Evolutionary conservation across 371 early-diverging fungal species (phyloP), one percentile per base, ranked within the genome.

Genomic region (Mortierella sp.): DNA sequence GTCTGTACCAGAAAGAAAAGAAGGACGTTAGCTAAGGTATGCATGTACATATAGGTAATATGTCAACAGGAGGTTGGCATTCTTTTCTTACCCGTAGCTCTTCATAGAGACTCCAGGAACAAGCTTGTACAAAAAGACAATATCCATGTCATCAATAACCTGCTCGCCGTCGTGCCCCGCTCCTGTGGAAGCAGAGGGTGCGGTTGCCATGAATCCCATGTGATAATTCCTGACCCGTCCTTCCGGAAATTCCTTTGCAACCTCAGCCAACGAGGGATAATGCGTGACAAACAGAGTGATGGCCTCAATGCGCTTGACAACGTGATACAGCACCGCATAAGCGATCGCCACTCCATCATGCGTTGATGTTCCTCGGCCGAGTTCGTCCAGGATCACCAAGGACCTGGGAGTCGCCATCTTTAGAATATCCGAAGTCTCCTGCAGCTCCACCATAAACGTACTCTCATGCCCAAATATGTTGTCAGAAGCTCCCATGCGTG

Each of bases 391-490:
- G 53, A 99, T 95, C 21, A 97, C 92, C 39, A 99, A 81, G 17
- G 96, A 95, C 11, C 83, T 76, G 4, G 80, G 44, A 0, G 95
- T 94, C 5, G 97, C 96, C 64, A 90, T 84, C 37, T 85, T 84
- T 32, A 97, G 81, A 39, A 99, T 98, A n/a, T 89, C 86, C 0
- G 97, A 94, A 0, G 97, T 94, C 79, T 99, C 99, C 21, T 84
- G 81, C 97, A 99, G 96, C 81, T 99, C 99, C 6, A 97, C 93
- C 96, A 99, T 97, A 79, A 99, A 99, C 0, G 99, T 99, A 8
- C 97, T 96, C 61, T 95, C 92, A 34, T 96, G 90, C 24, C 87
- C 87, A 44, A 80, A 78, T 41, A 84, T 69, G 50, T 92, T 91
- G 64, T 94, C 94, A 12, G 90, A 87, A 0, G 93, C 91, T 0